Percentiles rank a stretch among this genome's conserved stretches.
These are phyloP conservation scores for Penicillium riverlandense DNA, from an alignment of 495 filamentous ascomycete species.

Conservation along the genomic window DNA sequence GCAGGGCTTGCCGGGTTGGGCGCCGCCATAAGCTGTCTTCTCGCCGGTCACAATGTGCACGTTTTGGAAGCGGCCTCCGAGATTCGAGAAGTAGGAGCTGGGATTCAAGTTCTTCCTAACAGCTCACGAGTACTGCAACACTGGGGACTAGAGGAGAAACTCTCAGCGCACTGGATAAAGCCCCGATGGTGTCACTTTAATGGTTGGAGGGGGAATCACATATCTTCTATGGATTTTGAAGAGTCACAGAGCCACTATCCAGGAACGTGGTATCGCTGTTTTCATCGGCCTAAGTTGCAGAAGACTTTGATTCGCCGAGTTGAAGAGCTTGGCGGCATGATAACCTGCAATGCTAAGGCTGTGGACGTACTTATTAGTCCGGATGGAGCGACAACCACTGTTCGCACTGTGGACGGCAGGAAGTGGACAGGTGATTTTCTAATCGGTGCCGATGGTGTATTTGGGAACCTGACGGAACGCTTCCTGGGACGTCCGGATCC, in stretches of 20 bases:
- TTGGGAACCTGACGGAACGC: slow-evolving; percentile 34
- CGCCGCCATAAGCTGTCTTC: slow-evolving; percentile 50
- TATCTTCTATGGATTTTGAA: slow-evolving; percentile 42
- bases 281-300: slow-evolving; percentile 54
- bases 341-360: slow-evolving; percentile 39
- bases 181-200: slow-evolving; percentile 51
- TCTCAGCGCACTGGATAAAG: slow-evolving; percentile 40
- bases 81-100: slow-evolving; percentile 46
- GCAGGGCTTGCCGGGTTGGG: slow-evolving; percentile 60
- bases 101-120: slow-evolving; percentile 51
- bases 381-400: slow-evolving; percentile 18
- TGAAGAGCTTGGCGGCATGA: slow-evolving; percentile 39
- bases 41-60: slow-evolving; percentile 53
- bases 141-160: slow-evolving; percentile 44
- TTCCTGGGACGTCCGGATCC: slow-evolving; percentile 28
- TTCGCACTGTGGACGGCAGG: slow-evolving; percentile 19
- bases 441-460: slow-evolving; percentile 53
- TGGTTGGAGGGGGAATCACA: slow-evolving; percentile 42
- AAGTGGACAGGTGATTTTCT: slow-evolving; percentile 44
- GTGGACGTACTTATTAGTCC: slow-evolving; percentile 25
- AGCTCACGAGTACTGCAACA: slow-evolving; percentile 44
- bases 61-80: slow-evolving; percentile 54
- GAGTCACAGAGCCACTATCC: slow-evolving; percentile 35
- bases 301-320: slow-evolving; percentile 44
- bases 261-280: slow-evolving; percentile 51